Evolutionary conservation across 2,329 filamentous ascomycete species (phyloP).

Genomic region (Alternaria gansuensis): DNA sequence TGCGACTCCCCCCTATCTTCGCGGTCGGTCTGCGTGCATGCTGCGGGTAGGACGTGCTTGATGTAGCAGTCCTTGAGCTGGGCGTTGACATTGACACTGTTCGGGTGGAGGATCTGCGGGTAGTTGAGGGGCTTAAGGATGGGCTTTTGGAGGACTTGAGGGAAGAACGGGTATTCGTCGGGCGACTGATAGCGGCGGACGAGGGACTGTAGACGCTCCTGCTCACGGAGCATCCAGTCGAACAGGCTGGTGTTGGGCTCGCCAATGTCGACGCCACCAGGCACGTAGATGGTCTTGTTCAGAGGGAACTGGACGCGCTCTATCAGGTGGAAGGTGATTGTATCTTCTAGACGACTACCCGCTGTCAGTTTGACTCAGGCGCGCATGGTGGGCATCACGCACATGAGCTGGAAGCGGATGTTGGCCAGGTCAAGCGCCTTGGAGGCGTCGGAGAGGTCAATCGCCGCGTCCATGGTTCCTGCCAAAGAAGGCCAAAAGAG

Average conservation of each 20-base stretch:
- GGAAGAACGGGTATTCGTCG: conserved; percentile 98
- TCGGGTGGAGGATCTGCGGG: conserved; percentile 84
- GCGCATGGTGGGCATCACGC: conserved; percentile 45
- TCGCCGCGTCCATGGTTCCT: conserved; percentile 80
- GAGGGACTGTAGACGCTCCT: conserved; percentile 89
- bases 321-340: conserved; percentile 95
- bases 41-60: conserved; percentile 79
- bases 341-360: conserved; percentile 89
- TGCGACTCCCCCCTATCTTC: conserved; percentile 83
- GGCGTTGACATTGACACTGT: conserved; percentile 89
- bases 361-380: conserved; percentile 25
- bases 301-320: conserved; percentile 97
- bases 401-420: conserved; percentile 96
- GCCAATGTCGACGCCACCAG: conserved; percentile 82
- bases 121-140: conserved; percentile 90
- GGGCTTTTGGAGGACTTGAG: conserved; percentile 76
- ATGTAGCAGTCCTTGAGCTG: conserved; percentile 88
- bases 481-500: background rate
- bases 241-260: conserved; percentile 79
- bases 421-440: conserved; percentile 88
- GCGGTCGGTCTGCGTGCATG: conserved; percentile 80
- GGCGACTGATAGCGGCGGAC: conserved; percentile 95
- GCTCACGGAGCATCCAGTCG: conserved; percentile 91
- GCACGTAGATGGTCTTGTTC: conserved; percentile 84
- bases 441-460: conserved; percentile 84